These are phyloP conservation scores for Aspergillus fumigatiaffinis DNA, from an alignment of 2,329 filamentous ascomycete genomes.

Conservation along the genomic window DNA sequence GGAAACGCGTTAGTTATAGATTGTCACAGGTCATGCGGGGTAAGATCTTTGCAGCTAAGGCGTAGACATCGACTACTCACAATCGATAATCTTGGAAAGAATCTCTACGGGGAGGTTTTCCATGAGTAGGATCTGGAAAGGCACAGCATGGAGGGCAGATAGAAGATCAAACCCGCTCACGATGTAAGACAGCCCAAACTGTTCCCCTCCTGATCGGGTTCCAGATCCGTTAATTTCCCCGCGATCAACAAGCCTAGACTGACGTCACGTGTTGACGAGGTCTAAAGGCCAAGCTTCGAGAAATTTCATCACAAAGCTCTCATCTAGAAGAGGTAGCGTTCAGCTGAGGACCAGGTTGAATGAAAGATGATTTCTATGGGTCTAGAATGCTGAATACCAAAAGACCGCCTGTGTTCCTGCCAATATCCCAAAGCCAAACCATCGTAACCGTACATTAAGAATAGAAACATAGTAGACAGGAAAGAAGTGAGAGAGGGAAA, in stretches of 20 bases:
- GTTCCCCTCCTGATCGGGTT: background rate
- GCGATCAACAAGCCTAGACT: constrained; percentile 12
- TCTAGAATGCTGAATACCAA: background rate
- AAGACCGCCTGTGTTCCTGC: background rate
- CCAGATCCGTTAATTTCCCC: constrained; percentile 10
- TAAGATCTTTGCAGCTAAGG: background rate
- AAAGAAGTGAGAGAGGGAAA: constrained; percentile 3
- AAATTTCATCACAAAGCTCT: background rate
- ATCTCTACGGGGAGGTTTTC: constrained; percentile 62
- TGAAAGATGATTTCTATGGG: background rate
- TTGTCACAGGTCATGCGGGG: constrained; percentile 17
- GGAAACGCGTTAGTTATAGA: constrained; percentile 9
- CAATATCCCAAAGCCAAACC: constrained; percentile 4
- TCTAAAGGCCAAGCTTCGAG: background rate
- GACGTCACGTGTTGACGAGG: constrained; percentile 9
- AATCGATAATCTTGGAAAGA: constrained; percentile 58
- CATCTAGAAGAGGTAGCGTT: background rate
- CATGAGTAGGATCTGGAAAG: constrained; percentile 31
- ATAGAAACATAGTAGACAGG: background rate
- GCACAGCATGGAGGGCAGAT: constrained; percentile 25
- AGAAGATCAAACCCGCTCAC: background rate
- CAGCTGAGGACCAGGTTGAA: background rate
- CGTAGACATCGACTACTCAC: constrained; percentile 42
- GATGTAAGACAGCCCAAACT: background rate
- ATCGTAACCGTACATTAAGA: constrained; percentile 13